phyloP scores from a whole-genome alignment of 2,329 filamentous ascomycete species.

The Sporothrix inflata region DNA sequence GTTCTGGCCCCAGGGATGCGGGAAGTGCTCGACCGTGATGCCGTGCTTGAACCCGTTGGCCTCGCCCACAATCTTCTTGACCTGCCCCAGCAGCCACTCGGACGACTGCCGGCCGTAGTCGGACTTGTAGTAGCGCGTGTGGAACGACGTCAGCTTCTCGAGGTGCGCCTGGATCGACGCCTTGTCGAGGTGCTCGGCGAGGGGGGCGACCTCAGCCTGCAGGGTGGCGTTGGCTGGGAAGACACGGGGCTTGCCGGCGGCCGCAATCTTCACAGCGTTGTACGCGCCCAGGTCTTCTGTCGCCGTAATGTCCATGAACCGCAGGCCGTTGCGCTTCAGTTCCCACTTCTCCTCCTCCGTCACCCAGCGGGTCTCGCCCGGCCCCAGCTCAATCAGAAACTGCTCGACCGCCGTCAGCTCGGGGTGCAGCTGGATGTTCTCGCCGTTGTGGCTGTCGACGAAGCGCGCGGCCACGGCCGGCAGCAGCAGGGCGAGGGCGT shows the following conservation, averaged over 20 bases:
- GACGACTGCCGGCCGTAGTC: slow-evolving; percentile 81
- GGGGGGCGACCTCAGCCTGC: slow-evolving; percentile 66
- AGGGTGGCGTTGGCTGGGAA: slow-evolving; percentile 48
- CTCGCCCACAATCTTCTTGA: slow-evolving; percentile 70
- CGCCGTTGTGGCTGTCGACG: slow-evolving; percentile 54
- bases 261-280: slow-evolving; percentile 43
- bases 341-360: slow-evolving; percentile 96
- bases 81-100: slow-evolving; percentile 79
- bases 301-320: slow-evolving; percentile 94
- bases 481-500: slow-evolving; percentile 57
- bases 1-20: slow-evolving; percentile 85
- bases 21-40: slow-evolving; percentile 73
- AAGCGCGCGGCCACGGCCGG: slow-evolving; percentile 61
- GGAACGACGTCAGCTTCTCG: slow-evolving; percentile 75
- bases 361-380: slow-evolving; percentile 81
- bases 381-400: slow-evolving; percentile 82
- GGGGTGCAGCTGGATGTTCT: slow-evolving; percentile 55
- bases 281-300: slow-evolving; percentile 64
- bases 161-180: slow-evolving; percentile 76
- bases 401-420: slow-evolving; percentile 50
- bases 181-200: slow-evolving; percentile 73
- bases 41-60: slow-evolving; percentile 69
- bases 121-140: slow-evolving; percentile 80
- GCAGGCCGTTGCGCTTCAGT: slow-evolving; percentile 77
- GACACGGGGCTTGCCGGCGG: slow-evolving; percentile 69